These are phyloP conservation scores for Quercus alba DNA, from an alignment of 306 rosid genomes.

Conservation along the genomic window DNA sequence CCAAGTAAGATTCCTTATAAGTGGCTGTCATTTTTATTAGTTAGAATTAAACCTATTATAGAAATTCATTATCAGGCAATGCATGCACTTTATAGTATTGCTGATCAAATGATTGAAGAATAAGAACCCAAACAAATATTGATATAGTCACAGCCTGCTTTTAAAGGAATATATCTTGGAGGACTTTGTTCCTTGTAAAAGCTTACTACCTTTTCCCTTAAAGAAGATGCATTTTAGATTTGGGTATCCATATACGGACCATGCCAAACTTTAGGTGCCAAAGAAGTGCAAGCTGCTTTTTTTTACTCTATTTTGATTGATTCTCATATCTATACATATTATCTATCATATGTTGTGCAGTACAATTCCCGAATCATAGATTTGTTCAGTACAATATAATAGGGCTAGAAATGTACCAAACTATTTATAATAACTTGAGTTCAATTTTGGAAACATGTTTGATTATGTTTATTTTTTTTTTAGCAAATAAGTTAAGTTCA, in stretches of 20 bases:
- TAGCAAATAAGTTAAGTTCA: no score
- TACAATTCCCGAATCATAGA: not conserved
- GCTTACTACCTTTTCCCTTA: not conserved
- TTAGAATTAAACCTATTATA: conserved; percentile 13
- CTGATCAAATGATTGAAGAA: conserved; percentile 44
- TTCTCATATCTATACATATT: conserved; percentile 28
- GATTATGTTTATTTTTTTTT: no score
- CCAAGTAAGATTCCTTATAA: conserved; percentile 23
- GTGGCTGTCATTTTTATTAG: conserved; percentile 21
- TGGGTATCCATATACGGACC: conserved; percentile 19
- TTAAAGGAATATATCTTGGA: conserved; percentile 26
- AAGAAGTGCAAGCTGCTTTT: conserved; percentile 23
- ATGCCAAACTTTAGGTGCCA: conserved; percentile 8
- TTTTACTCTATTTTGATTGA: not conserved
- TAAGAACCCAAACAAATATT: conserved; percentile 28
- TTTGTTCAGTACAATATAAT: no score
- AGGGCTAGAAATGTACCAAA: no score
- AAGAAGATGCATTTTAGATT: conserved; percentile 14
- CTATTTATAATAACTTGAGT: no score
- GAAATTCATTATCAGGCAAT: conserved; percentile 15
- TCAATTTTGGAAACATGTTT: no score
- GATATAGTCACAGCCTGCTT: conserved; percentile 25
- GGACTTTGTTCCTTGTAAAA: not conserved
- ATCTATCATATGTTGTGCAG: not conserved
- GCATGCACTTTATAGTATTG: conserved; percentile 22